These are phyloP conservation scores for Cocos nucifera DNA, from an alignment of 176 grass and related monocot genomes.

Conservation along the genomic window DNA sequence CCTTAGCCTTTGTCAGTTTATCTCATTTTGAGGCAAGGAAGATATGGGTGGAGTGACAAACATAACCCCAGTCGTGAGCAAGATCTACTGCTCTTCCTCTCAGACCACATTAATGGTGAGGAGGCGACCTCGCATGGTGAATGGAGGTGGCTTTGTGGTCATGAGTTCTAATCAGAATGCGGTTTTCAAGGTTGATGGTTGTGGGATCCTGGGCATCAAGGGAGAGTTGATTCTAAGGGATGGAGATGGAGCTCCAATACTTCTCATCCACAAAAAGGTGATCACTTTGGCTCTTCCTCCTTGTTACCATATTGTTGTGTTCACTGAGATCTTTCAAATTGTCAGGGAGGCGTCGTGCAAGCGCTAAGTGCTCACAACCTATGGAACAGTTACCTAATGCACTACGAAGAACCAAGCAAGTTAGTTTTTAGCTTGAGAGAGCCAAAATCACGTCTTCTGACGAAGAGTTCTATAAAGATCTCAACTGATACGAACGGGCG, in stretches of 20 bases:
- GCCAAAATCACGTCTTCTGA: constrained; percentile 42
- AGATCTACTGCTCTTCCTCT: not conserved
- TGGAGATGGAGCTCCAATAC: constrained; percentile 47
- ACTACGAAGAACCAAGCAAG: constrained; percentile 50
- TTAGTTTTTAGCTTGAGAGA: constrained; percentile 65
- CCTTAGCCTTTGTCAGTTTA: too few species aligned
- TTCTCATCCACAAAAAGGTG: constrained; percentile 77
- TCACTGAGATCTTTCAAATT: not conserved
- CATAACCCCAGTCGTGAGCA: not conserved
- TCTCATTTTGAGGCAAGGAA: too few species aligned
- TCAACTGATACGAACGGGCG: constrained; percentile 43
- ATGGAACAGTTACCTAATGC: constrained; percentile 63
- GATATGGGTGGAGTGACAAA: not conserved
- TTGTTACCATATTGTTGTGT: not conserved
- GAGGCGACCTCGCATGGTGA: not conserved
- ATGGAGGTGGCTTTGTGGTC: not conserved
- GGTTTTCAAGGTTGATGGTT: constrained; percentile 34
- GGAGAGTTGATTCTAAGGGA: constrained; percentile 67
- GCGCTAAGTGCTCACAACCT: constrained; percentile 53
- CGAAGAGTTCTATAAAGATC: constrained; percentile 41
- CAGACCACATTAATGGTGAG: constrained; percentile 6
- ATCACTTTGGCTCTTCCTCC: not conserved
- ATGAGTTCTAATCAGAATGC: not conserved
- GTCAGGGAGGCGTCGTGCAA: constrained; percentile 60
- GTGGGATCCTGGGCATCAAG: constrained; percentile 49